Base-by-base conservation (phyloP, 73 alveolate species). In the Effrenium voratum region DNA sequence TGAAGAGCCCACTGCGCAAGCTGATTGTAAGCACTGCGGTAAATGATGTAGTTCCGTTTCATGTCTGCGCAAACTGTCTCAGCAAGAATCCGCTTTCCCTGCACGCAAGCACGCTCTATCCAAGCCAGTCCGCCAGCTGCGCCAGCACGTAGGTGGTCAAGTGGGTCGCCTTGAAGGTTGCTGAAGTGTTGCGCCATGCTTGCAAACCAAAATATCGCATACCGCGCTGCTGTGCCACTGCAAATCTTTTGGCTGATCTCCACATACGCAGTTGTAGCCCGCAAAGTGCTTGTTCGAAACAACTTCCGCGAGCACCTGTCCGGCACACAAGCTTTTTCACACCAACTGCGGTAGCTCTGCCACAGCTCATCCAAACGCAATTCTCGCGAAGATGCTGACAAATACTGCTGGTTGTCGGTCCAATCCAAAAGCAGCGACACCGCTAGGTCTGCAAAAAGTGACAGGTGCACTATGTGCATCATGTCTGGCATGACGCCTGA, bases 171-270 rank as follows among this genome's bases (percentile, higher is more conserved):
- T 46, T 77, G 66, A 57, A 80, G 12, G 45, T 41, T 30, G 73
- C 70, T n/a, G n/a, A 80, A 80, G n/a, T 80, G 91, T 19, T 3
- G 22, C 3, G 91, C 91, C 47, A 80, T 1, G 34, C 72, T 80
- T 24, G 91, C 1, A 2, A 80, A 8, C 91, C 91, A 80, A 43
- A 30, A 47, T 22, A 80, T 13, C 91, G 47, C n/a, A 32, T 80
- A 80, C 10, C 91, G 68, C 36, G 49, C 44, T 0, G 45, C 47
- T 32, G 72, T 32, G 3, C 63, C 87, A 40, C 24, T 76, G 44
- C 40, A 36, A 4, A 44, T 24, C 22, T 76, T 76, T 22, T 76
- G 91, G 32, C 50, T 32, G n/a, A 80, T 47, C 16, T 80, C 91
- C n/a, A 32, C 4, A 26, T 80, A 80, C 32, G 49, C 91, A 32